Base-by-base conservation (phyloP, 495 filamentous ascomycete genomes). In the Lasiosphaeria hispida region DNA sequence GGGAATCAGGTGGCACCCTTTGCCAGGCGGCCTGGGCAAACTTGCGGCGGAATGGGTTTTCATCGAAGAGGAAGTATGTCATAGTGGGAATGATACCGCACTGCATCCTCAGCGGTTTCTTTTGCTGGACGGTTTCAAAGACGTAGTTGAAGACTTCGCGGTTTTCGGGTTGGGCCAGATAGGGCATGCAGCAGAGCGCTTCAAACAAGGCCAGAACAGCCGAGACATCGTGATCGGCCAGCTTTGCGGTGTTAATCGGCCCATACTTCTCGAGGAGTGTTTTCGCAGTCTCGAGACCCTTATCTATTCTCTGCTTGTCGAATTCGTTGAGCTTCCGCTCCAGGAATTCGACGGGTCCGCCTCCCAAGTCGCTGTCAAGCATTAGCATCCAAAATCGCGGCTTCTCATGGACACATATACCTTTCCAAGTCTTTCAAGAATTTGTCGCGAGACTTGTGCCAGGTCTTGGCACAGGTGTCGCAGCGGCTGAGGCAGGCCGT, bases 391-490 rank as follows among this genome's bases (percentile, higher is more conserved):
- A 34, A 18, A 35, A 1, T 15, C 1, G 4, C 15, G 34, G 5
- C 7, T 11, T n/a, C 18, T 18, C 8, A 41, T 4, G 34, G 10
- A 39, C 34, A 17, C 8, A 54, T 55, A 23, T 56, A 57, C 63
- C 1, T 57, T 80, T 78, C 65, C 87, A 86, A 15, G 10, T 48
- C 50, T 18, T 61, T 58, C 34, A 70, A 30, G 43, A 69, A 72
- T 3, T 49, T 51, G 1, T 57, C 42, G 14, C 69, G 63, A 17
- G 81, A 82, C 45, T 82, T 86, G 72, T 97, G 90, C 74, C 92
- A 97, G 40, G 85, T 83, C 38, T 83, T 83, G 56, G 91, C 85
- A 68, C 92, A 97, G 40, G 83, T 76, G 61, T 95, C 87, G 72
- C 92, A 97, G 37, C 74, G 81, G 30, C 74, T 82, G 38, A 97